Conservation (phyloP, 371 early-diverging fungal genomes). For the Saksenaea oblongispora region DNA sequence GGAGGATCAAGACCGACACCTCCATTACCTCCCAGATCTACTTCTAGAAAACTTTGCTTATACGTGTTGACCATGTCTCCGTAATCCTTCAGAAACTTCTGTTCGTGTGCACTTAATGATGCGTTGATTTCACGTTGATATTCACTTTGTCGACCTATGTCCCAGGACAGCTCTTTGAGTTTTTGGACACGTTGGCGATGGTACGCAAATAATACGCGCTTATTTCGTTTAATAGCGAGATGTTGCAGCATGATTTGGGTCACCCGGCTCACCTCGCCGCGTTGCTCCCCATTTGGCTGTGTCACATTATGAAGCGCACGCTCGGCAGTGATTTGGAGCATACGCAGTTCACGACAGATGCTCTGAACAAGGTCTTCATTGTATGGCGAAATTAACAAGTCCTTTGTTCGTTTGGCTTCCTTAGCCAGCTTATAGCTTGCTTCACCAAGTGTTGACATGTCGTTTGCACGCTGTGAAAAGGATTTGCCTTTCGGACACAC, state of each 20-base stretch:
- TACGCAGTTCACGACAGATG: conserved; percentile 75
- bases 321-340: conserved; percentile 49
- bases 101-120: conserved; percentile 66
- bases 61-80: conserved; percentile 63
- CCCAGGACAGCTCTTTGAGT: conserved; percentile 79
- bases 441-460: conserved; percentile 66
- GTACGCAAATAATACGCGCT: conserved; percentile 89
- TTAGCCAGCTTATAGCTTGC: conserved; percentile 78
- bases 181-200: conserved; percentile 74
- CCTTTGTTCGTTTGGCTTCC: conserved; percentile 80
- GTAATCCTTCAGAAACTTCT: conserved; percentile 65
- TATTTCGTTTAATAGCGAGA: conserved; percentile 71
- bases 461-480: too few species aligned
- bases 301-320: conserved; percentile 16
- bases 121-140: conserved; percentile 43
- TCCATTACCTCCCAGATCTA: conserved; percentile 77
- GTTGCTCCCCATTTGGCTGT: neutral
- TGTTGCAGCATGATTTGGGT: conserved; percentile 55
- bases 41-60: conserved; percentile 62
- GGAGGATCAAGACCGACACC: conserved; percentile 80
- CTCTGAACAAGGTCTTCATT: conserved; percentile 83
- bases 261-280: conserved; percentile 25
- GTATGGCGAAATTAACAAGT: conserved; percentile 73
- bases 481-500: too few species aligned
- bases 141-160: conserved; percentile 52